A percentile compares a stretch with the other conserved stretches of the same genome.
Conservation (phyloP, 306 rosid genomes). For the Fagus crenata region DNA sequence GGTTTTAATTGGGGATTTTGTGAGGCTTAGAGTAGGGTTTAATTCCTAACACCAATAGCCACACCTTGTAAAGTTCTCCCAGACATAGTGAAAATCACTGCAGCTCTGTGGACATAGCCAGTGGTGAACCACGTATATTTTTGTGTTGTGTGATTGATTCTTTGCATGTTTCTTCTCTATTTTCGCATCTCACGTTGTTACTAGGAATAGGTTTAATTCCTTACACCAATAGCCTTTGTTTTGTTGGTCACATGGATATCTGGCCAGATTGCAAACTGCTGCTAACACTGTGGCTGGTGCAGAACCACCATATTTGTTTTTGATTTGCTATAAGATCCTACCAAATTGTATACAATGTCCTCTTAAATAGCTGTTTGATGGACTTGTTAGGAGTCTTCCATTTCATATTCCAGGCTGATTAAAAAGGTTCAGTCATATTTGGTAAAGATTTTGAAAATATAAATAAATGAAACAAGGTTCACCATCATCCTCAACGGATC, state of each 20-base stretch:
- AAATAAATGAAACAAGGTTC: neutral
- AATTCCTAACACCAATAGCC: too few species aligned
- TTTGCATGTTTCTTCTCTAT: too few species aligned
- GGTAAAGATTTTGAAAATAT: neutral
- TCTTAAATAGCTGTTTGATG: neutral
- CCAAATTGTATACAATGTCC: neutral
- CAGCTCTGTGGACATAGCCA: too few species aligned
- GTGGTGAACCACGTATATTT: too few species aligned
- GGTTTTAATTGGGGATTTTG: too few species aligned
- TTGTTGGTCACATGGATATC: neutral
- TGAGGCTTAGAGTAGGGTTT: too few species aligned
- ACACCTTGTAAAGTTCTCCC: too few species aligned
- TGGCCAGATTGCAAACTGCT: conserved; percentile 4
- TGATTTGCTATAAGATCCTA: neutral
- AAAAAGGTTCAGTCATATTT: neutral
- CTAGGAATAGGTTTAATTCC: too few species aligned
- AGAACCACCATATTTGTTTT: neutral
- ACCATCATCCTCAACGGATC: neutral
- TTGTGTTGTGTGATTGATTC: too few species aligned
- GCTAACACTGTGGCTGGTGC: neutral
- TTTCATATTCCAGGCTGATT: neutral
- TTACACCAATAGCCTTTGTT: neutral
- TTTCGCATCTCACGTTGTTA: too few species aligned
- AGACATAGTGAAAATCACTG: too few species aligned
- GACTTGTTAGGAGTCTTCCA: neutral